phyloP scores from a whole-genome alignment of 2,329 filamentous ascomycete genomes.

The Ilyonectria sp. region DNA sequence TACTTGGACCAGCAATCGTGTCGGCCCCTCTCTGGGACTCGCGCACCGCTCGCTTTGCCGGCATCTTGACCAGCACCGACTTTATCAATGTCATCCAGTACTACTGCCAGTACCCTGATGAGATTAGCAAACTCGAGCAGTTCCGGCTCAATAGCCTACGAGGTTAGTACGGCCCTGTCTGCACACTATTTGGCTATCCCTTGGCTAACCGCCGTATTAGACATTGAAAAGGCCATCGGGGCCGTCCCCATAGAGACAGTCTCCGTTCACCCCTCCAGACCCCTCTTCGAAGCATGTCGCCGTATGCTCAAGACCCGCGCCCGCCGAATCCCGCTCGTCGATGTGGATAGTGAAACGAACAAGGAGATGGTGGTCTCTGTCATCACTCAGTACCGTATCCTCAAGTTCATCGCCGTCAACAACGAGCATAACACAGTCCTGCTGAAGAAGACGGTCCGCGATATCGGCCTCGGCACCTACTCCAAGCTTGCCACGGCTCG shows the following conservation, averaged over 20 bases:
- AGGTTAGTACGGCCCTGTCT: slow-evolving; percentile 67
- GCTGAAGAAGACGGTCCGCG: slow-evolving; percentile 87
- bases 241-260: slow-evolving; percentile 93
- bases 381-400: slow-evolving; percentile 96
- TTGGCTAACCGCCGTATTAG: slow-evolving; percentile 62
- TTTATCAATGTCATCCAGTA: slow-evolving; percentile 99
- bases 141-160: slow-evolving; percentile 93
- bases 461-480: slow-evolving; percentile 90
- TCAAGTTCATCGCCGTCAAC: slow-evolving; percentile 99
- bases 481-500: slow-evolving; percentile 82
- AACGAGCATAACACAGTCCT: slow-evolving; percentile 86
- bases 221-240: slow-evolving; percentile 95
- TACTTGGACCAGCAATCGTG: slow-evolving; percentile 81
- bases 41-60: slow-evolving; percentile 91
- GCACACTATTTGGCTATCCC: background rate
- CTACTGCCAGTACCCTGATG: slow-evolving; percentile 96
- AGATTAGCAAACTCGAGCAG: slow-evolving; percentile 90
- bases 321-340: slow-evolving; percentile 92
- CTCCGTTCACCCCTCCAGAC: slow-evolving; percentile 91
- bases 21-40: slow-evolving; percentile 98
- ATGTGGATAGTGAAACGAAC: slow-evolving; percentile 93
- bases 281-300: slow-evolving; percentile 94
- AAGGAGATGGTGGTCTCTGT: slow-evolving; percentile 95
- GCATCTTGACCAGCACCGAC: slow-evolving; percentile 94
- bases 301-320: slow-evolving; percentile 95